Conservation (phyloP, 305 asterid genomes). For the Fraxinus velutina region DNA sequence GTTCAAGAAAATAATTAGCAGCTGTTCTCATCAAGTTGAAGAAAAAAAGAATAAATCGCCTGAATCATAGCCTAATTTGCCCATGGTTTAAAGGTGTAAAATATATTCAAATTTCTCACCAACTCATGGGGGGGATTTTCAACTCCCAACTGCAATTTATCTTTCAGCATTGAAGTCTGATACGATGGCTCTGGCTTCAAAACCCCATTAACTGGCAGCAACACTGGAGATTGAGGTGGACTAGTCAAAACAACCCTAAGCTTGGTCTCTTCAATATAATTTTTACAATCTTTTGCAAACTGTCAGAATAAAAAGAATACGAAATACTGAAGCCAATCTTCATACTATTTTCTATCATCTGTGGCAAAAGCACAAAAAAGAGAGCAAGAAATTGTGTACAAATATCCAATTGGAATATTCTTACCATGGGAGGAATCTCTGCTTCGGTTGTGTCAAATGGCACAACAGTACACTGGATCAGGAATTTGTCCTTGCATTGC, state of each 20-base stretch:
- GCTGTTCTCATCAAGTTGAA: constrained; percentile 2
- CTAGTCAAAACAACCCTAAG: constrained; percentile 64
- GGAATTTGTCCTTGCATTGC: constrained; percentile 83
- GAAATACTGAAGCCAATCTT: not conserved
- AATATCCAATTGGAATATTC: constrained; percentile 26
- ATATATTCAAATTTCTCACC: constrained; percentile 35
- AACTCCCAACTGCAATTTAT: constrained; percentile 42
- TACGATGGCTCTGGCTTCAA: constrained; percentile 48
- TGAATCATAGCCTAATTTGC: constrained; percentile 11
- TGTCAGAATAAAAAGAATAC: constrained; percentile 31
- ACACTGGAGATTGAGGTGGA: constrained; percentile 25
- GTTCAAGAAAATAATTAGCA: constrained; percentile 12
- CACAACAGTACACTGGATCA: constrained; percentile 74
- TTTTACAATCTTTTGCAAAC: constrained; percentile 58
- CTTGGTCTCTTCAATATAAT: constrained; percentile 74
- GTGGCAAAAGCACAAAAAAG: not conserved
- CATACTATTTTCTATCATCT: not conserved
- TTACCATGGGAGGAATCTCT: constrained; percentile 68
- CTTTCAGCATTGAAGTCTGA: constrained; percentile 33
- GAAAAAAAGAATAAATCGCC: not conserved
- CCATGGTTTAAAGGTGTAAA: not conserved
- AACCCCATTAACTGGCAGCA: constrained; percentile 53
- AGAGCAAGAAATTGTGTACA: constrained; percentile 8
- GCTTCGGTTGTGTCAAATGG: constrained; percentile 70
- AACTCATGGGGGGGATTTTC: constrained; percentile 46